These are phyloP conservation scores for Pseudogymnoascus sp. DNA, from an alignment of 2,329 filamentous ascomycete species.

Conservation along the genomic window DNA sequence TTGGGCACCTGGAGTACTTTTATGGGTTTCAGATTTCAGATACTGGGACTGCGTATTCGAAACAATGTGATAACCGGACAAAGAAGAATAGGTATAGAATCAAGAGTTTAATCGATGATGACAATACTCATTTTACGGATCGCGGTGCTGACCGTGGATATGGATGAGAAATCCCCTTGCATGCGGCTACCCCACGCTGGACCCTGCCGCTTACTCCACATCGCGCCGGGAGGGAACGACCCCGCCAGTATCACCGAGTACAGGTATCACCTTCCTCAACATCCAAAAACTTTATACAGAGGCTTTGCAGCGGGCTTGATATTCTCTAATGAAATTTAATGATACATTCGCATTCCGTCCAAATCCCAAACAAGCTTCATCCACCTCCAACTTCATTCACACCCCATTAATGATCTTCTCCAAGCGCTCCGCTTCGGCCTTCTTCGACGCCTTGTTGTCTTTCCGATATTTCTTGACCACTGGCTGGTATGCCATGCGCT, in stretches of 20 bases:
- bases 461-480: neutral
- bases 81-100: neutral
- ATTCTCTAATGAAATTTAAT: neutral
- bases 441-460: neutral
- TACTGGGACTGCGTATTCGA: neutral
- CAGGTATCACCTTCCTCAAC: neutral
- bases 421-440: neutral
- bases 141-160: neutral
- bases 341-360: neutral
- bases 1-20: neutral
- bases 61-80: neutral
- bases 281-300: neutral
- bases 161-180: neutral
- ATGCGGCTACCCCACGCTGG: neutral
- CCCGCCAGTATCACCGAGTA: neutral
- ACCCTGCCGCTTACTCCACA: slow-evolving; percentile 1
- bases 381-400: neutral
- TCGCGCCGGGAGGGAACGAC: neutral
- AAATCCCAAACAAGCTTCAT: neutral
- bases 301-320: neutral
- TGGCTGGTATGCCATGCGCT: neutral
- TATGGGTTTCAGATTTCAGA: neutral
- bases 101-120: neutral
- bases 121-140: neutral
- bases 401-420: neutral